Conservation (phyloP, 169 alveolate species). For the Theileria parva region DNA sequence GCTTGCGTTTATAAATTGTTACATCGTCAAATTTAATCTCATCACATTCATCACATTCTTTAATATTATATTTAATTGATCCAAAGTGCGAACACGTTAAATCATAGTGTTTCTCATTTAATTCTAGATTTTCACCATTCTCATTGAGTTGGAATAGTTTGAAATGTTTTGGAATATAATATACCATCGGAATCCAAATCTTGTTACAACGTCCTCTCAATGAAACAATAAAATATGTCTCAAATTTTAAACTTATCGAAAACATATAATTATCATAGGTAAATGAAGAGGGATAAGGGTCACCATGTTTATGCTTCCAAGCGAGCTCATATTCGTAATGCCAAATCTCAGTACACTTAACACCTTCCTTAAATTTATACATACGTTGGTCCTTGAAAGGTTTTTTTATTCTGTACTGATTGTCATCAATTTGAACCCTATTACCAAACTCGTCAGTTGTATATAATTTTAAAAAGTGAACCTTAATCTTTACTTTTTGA, state of each 20-base stretch:
- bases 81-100: background rate
- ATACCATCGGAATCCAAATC: background rate
- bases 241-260: background rate
- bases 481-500: background rate
- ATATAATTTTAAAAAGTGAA: background rate
- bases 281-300: background rate
- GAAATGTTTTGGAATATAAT: background rate
- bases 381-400: background rate
- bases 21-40: background rate
- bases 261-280: background rate
- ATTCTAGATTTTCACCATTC: background rate
- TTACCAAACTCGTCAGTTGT: background rate
- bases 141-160: background rate
- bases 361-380: background rate
- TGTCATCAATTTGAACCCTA: background rate
- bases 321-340: background rate
- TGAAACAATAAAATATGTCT: too few species aligned
- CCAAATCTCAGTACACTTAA: background rate
- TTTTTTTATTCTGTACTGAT: background rate
- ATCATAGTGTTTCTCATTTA: background rate
- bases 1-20: background rate
- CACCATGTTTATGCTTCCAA: background rate
- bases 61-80: too few species aligned
- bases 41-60: background rate
- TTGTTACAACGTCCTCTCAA: background rate